Base-by-base conservation (phyloP, 345 rosid genomes). In the Cardiospermum halicacabum region DNA sequence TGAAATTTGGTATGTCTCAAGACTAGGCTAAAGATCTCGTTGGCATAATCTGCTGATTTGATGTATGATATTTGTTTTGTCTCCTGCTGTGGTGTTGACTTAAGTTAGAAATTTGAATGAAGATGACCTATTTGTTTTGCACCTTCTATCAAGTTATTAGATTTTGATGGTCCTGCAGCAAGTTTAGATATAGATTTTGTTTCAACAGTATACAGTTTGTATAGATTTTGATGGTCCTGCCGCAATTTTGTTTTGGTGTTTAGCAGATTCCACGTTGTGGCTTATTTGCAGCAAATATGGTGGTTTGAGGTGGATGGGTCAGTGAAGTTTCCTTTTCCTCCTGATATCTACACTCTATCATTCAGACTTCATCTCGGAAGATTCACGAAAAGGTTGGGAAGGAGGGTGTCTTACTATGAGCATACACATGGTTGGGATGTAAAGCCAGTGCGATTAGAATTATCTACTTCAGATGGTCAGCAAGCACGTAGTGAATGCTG, bases 221-320 rank as follows among this genome's bases (percentile, higher is more conserved):
- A 31, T 53, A 42, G 64, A 62, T 43, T 30, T 61, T 69, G 64
- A 59, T 62, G 40, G 30, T 51, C 25, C 27, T 12, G 55, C 50
- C 60, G 45, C 56, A 12, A 21, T 56, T 43, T 63, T 51, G 12
- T 12, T 53, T n/a, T 19, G 0, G 24, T 27, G 24, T 27, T 55
- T 63, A 70, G 64, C 85, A 92, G 98, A 78, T 87, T 92, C 75
- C 86, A 80, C 30, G 79, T 72, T 58, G 84, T 93, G 75, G 96
- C 98, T 32, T 88, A 86, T 78, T 77, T 89, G 71, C 96, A 84
- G 74, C 96, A 89, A 81, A 84, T 89, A 69, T 89, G 98, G 96
- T 92, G 96, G 98, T 92, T 92, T 70, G 94, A 90, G 81, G 96
- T 85, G 11, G 96, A 88, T 59, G 98, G 97, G 68, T 70, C 69